Evolutionary conservation across 2,329 filamentous ascomycete genomes (phyloP).

Genomic region (Ceratocystiopsis brevicomis): DNA sequence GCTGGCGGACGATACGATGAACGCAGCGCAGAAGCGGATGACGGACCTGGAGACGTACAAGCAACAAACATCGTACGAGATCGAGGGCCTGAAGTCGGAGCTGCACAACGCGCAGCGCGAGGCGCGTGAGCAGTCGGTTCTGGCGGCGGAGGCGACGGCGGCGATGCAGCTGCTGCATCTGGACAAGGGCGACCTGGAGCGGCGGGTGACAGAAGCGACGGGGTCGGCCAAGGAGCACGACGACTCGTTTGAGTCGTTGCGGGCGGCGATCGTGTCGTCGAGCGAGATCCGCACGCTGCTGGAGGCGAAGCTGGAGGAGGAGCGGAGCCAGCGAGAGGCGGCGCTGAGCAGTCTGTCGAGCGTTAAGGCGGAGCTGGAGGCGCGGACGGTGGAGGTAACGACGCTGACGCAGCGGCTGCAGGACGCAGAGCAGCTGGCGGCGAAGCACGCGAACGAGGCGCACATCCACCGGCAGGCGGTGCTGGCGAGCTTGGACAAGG

Average conservation of each 20-base stretch:
- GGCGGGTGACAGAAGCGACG: slow-evolving; percentile 47
- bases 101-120: slow-evolving; percentile 62
- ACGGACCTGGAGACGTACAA: slow-evolving; percentile 67
- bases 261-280: slow-evolving; percentile 61
- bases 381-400: slow-evolving; percentile 59
- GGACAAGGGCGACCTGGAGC: slow-evolving; percentile 65
- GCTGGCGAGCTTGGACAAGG: slow-evolving; percentile 62
- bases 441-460: slow-evolving; percentile 75
- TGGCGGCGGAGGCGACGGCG: slow-evolving; percentile 56
- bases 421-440: slow-evolving; percentile 74
- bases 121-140: slow-evolving; percentile 63
- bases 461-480: slow-evolving; percentile 69
- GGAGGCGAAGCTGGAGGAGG: slow-evolving; percentile 68
- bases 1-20: slow-evolving; percentile 72
- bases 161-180: slow-evolving; percentile 56
- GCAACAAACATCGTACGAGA: slow-evolving; percentile 65
- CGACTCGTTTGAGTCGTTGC: slow-evolving; percentile 53
- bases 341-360: slow-evolving; percentile 58
- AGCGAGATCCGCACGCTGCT: slow-evolving; percentile 57
- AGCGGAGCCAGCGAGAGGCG: slow-evolving; percentile 56
- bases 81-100: slow-evolving; percentile 71
- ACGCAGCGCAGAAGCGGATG: slow-evolving; percentile 66
- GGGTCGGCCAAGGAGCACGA: slow-evolving; percentile 51
- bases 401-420: slow-evolving; percentile 52
- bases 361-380: slow-evolving; percentile 68